Base-by-base conservation (phyloP, 1,284 basidiomycete genomes). In the Puccinia sorghi region DNA sequence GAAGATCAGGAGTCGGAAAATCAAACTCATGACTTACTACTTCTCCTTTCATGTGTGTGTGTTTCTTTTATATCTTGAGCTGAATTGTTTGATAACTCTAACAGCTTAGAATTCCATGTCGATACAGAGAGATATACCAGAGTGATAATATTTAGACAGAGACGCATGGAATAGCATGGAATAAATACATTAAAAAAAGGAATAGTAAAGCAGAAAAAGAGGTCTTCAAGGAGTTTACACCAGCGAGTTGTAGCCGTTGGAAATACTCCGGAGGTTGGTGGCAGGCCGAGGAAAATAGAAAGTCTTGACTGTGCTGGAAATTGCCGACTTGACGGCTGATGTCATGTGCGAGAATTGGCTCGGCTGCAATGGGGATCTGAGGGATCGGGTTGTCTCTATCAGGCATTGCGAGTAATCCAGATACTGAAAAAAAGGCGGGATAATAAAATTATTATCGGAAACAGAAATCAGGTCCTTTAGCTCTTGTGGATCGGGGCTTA, bases 401-500 rank as follows among this genome's bases (percentile, higher is more conserved):
- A 46, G 46, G 20, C 64, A 50, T 32, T 66, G 64, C n/a, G 64
- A 66, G 17, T 66, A 66, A 20, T 66, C 64, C 41, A 66, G 27
- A 50, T 66, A 25, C 64, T 66, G 25, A 41, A 5, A 22, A 25
- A 32, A 13, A 66, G 9, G 9, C 6, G 25, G 57, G 17, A 43
- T 41, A 22, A 2, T 32, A 46, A 17, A 20, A 17, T 32, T 41
- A 32, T 6, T 61, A 27, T 27, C 25, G 5, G 3, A 27, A 43
- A 41, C 9, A 39, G 15, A 22, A 17, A 43, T 43, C 3, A 43
- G 25, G 3, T 3, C 8, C 20, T 4, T 7, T 7, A 1, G 27
- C 27, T 12, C 11, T 32, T 32, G 13, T 32, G 9, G 25, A 27
- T 39, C 8, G 7, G 2, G 17, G n/a, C 82, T 80, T 79, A 82